Base-by-base conservation (phyloP, 345 rosid genomes). In the Euphorbia pulcherrima region DNA sequence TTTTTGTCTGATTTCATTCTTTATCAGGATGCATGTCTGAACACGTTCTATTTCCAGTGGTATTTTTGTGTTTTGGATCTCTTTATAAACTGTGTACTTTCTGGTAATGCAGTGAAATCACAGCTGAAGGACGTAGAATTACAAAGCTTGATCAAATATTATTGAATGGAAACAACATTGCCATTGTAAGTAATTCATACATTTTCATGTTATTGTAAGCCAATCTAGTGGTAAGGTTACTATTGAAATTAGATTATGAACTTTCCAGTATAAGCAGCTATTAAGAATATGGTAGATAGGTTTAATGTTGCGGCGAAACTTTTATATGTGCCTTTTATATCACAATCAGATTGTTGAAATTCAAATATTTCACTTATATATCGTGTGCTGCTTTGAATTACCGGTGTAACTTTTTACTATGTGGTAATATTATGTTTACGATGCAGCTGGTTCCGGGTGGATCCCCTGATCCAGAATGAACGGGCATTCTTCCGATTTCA, bases 371-470 rank as follows among this genome's bases (percentile, higher is more conserved):
- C n/a, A 35, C 20, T 27, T 14, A 12, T 37, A 26, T 67, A 16
- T 39, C 16, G 23, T 55, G 18, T 27, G n/a, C 17, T 64, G 11
- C 28, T 44, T 44, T 53, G 57, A 21, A 20, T n/a, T 52, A 52
- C 26, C 21, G 1, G 2, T 52, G n/a, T 8, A 1, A 11, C 12
- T 7, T 59, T 33, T n/a, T 59, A 18, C 39, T 11, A 30, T 58
- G 44, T 39, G 5, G 17, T 59, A 17, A 58, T 61, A 68, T 27
- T 74, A 79, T 30, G 60, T 46, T 29, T 70, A 47, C 52, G 51
- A 68, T 86, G 82, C 88, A 88, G 99, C 79, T 94, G 76, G 99
- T 94, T 69, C 99, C 99, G 2, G 97, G 97, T 68, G 96, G 99
- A 35, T 80, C 86, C 58, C 99, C 99, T 64, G 80, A 72, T 53